Conservation (phyloP, 2,329 filamentous ascomycete genomes). For the Neophaeococcomyces mojaviensis region DNA sequence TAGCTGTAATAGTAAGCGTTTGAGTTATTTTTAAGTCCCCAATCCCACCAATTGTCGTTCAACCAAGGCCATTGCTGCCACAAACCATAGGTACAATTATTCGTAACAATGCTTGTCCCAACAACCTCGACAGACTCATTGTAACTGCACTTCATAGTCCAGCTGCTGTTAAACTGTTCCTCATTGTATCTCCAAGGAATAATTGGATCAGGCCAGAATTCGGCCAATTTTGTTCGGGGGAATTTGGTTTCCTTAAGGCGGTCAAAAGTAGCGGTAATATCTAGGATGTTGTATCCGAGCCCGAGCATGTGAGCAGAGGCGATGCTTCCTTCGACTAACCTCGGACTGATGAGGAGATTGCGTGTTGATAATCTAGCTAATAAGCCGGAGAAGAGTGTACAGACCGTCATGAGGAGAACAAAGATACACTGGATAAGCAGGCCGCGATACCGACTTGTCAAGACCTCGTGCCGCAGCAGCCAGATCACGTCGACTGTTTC, state of each 20-base stretch:
- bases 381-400: slow-evolving; percentile 10
- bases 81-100: slow-evolving; percentile 7
- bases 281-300: slow-evolving; percentile 5
- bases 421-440: slow-evolving; percentile 11
- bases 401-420: slow-evolving; percentile 10
- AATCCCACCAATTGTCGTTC: not conserved
- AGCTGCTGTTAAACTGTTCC: slow-evolving; percentile 14
- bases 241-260: slow-evolving; percentile 11
- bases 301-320: slow-evolving; percentile 2
- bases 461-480: slow-evolving; percentile 10
- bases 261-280: slow-evolving; percentile 9
- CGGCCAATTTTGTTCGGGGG: slow-evolving; percentile 9
- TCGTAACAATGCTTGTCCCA: slow-evolving; percentile 1
- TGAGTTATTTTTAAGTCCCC: not conserved
- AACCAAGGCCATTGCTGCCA: slow-evolving; percentile 6
- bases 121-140: slow-evolving; percentile 1
- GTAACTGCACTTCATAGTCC: slow-evolving; percentile 11
- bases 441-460: slow-evolving; percentile 7
- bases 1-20: not conserved
- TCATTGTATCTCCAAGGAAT: slow-evolving; percentile 10
- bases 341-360: not conserved
- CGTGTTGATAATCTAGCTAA: slow-evolving; percentile 13
- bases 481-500: slow-evolving; percentile 12
- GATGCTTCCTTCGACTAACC: slow-evolving; percentile 9
- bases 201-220: slow-evolving; percentile 11